Evolutionary conservation across 2,329 filamentous ascomycete genomes (phyloP).

Genomic region (Colletotrichum sp.): DNA sequence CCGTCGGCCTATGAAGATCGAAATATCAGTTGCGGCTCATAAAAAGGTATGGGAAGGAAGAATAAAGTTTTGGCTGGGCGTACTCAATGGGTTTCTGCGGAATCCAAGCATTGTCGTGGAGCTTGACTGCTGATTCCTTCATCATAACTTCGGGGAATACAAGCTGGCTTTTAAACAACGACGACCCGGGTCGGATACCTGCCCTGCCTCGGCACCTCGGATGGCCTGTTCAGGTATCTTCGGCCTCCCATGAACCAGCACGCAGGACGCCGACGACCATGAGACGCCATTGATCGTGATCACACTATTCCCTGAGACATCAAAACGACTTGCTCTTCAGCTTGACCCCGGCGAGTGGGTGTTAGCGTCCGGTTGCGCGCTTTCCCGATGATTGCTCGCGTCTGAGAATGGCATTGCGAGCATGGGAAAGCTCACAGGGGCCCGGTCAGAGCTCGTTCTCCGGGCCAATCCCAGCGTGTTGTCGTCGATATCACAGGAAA

Average conservation of each 20-base stretch:
- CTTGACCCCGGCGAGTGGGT: neutral
- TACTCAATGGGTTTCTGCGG: constrained; percentile 16
- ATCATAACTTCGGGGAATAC: neutral
- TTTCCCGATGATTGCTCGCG: neutral
- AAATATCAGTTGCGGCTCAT: neutral
- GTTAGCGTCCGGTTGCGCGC: neutral
- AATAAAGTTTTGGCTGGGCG: neutral
- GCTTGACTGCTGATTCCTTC: neutral
- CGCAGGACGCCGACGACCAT: neutral
- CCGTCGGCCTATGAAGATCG: neutral
- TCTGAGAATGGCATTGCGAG: neutral
- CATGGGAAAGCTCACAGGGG: neutral
- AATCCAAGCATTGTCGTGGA: constrained; percentile 15
- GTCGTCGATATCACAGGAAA: neutral
- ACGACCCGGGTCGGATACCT: neutral
- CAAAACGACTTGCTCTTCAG: neutral
- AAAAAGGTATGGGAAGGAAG: neutral
- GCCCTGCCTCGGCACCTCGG: neutral
- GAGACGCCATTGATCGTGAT: neutral
- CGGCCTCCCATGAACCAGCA: neutral
- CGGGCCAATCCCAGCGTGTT: neutral
- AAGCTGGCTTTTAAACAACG: neutral
- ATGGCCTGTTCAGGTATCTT: neutral
- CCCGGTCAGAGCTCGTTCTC: neutral
- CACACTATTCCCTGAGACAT: neutral